A percentile compares a stretch with the other conserved stretches of the same genome.
phyloP scores from a whole-genome alignment of 441 rosid species.

The Croton laevigatus region DNA sequence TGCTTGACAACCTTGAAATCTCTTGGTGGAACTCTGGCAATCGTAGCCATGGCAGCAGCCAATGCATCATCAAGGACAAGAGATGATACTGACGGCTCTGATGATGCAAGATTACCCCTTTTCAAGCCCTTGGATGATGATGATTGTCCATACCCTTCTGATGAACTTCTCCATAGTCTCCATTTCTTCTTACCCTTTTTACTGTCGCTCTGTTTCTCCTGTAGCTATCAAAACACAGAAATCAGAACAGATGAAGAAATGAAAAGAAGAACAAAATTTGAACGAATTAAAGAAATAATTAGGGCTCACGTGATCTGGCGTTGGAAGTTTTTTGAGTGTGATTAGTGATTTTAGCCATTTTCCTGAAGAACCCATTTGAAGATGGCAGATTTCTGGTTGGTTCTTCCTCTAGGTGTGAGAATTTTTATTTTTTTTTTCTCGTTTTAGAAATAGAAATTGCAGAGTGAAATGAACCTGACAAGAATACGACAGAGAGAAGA shows the following conservation, averaged over 20 bases:
- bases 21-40: conserved; percentile 63
- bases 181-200: conserved; percentile 69
- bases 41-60: conserved; percentile 63
- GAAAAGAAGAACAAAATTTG: background rate
- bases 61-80: conserved; percentile 40
- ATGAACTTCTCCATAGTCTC: conserved; percentile 89
- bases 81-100: conserved; percentile 45
- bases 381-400: background rate
- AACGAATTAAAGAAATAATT: background rate
- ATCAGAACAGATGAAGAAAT: background rate
- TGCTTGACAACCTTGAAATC: conserved; percentile 57
- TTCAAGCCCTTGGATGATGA: conserved; percentile 41
- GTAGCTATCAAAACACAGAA: conserved; percentile 6
- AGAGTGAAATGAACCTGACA: background rate
- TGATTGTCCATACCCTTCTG: conserved; percentile 49
- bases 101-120: conserved; percentile 35
- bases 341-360: conserved; percentile 74
- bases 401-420: background rate
- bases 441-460: background rate
- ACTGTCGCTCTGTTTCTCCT: conserved; percentile 43
- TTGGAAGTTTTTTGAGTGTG: conserved; percentile 42
- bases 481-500: background rate
- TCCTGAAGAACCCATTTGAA: conserved; percentile 78
- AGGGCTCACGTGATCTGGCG: conserved; percentile 38
- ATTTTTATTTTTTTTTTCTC: background rate